Base-by-base conservation (phyloP, 257 asterid species). In the Fraxinus americana region DNA sequence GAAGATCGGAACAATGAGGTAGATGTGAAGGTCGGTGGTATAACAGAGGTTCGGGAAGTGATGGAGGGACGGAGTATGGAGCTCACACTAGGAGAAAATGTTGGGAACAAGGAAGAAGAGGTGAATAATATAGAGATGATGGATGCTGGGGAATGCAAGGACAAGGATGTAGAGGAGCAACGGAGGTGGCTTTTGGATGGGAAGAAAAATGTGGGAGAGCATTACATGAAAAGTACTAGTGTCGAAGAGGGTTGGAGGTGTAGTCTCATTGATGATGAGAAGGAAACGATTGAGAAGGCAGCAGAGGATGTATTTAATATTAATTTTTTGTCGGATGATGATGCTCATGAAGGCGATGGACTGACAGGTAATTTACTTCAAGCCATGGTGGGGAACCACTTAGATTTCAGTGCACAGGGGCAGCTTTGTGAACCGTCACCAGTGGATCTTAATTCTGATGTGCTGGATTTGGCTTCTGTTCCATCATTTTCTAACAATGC, bases 41-140 rank as follows among this genome's bases (percentile, higher is more conserved):
- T 21, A n/a, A 57, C 30, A 57, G 83, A 82, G 75, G 67, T 23
- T 67, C 70, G 29, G 57, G 77, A 34, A 36, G 59, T 70, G 1
- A 52, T 82, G 29, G 88, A 57, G 71, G 93, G 88, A 38, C 92
- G 86, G 7, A 91, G 87, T 82, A 78, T 94, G 48, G 89, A 91
- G 85, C 88, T 93, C 76, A 87, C 89, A 27, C 89, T 91, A 69
- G 98, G 97, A 38, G 87, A 89, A 73, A 96, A 92, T 70, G 74
- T 76, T 75, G 85, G 80, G 68, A 78, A 21, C 72, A 77, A 73
- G 72, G 86, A 79, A 23, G 83, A 78, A 50, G 81, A 34, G 23
- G 73, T 41, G 57, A 82, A 78, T 72, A 89, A 86, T 39, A 73
- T 52, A 50, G 81, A 34, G 17, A 70, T 35, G 57, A 82, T 75